These are phyloP conservation scores for Setomelanomma holmii DNA, from an alignment of 2,329 filamentous ascomycete genomes.

Conservation along the genomic window DNA sequence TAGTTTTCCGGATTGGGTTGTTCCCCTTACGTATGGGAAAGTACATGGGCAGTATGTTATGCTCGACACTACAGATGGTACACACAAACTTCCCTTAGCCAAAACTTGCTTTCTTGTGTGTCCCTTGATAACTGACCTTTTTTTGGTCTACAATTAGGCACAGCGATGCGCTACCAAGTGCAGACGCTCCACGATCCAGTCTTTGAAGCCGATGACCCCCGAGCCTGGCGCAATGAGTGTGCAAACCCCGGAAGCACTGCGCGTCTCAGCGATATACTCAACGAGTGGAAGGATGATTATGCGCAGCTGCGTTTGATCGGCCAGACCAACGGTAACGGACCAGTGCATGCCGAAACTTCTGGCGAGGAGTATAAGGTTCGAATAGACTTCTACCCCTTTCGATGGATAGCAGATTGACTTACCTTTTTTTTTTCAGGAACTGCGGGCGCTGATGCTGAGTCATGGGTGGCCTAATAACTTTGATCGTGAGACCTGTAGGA, in stretches of 20 bases:
- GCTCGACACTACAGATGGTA: constrained; percentile 1
- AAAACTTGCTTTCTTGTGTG: not conserved
- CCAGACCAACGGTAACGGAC: not conserved
- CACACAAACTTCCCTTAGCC: not conserved
- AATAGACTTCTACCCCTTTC: not conserved
- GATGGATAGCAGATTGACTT: not conserved
- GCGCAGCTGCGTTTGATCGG: not conserved
- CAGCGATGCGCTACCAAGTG: not conserved
- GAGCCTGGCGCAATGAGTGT: constrained; percentile 2
- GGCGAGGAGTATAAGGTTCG: not conserved
- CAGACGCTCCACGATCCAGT: not conserved
- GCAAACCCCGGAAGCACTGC: constrained; percentile 1
- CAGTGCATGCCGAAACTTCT: not conserved
- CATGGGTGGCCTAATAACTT: not conserved
- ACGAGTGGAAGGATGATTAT: constrained; percentile 2
- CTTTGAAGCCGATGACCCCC: not conserved
- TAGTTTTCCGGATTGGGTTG: not conserved
- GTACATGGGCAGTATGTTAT: not conserved
- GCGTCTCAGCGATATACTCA: constrained; percentile 2
- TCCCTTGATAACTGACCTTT: not conserved
- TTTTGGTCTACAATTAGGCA: not conserved
- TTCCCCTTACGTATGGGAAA: not conserved
- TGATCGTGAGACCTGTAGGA: not conserved
- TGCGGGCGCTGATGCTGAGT: not conserved
- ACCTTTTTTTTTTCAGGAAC: not conserved